Percentiles rank a stretch among this genome's conserved stretches.
These are phyloP conservation scores for Oxytropis ochrocephala DNA, from an alignment of 306 rosid species.

Conservation along the genomic window DNA sequence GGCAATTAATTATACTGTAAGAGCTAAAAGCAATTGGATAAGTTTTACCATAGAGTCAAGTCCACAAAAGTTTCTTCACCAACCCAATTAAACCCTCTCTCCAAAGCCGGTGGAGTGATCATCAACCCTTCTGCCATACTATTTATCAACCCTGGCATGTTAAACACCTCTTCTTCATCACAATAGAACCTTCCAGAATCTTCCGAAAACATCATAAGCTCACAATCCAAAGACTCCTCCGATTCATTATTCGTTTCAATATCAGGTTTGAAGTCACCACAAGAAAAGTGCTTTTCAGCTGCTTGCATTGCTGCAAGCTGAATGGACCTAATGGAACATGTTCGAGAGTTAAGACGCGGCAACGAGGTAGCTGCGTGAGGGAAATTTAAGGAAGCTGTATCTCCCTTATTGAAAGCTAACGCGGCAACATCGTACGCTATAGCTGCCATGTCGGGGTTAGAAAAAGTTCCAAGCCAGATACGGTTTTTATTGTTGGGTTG, in stretches of 20 bases:
- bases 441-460: constrained; percentile 65
- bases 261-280: neutral
- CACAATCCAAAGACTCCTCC: neutral
- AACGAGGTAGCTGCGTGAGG: constrained; percentile 14
- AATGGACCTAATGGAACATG: constrained; percentile 26
- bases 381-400: constrained; percentile 42
- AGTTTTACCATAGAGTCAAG: constrained; percentile 28
- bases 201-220: neutral
- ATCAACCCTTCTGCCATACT: constrained; percentile 46
- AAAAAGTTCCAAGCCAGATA: constrained; percentile 66
- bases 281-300: neutral
- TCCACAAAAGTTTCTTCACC: constrained; percentile 23
- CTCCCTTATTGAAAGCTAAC: constrained; percentile 38
- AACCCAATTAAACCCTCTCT: constrained; percentile 39
- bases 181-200: constrained; percentile 11
- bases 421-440: constrained; percentile 65
- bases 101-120: constrained; percentile 38
- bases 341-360: neutral
- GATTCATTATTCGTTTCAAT: neutral
- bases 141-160: constrained; percentile 30
- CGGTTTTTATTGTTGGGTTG: constrained; percentile 45
- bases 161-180: constrained; percentile 43
- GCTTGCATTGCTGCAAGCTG: constrained; percentile 29
- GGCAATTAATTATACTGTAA: neutral
- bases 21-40: neutral